These are phyloP conservation scores for bread wheat (Triticum aestivum) DNA, from an alignment of 176 grass and related monocot genomes.

Conservation along the genomic window IWGSC_CS_RefSeq_v2.1 NC_057810.1:673880075-673880574, in stretches of 20 bases:
- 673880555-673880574: background rate
- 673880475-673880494: constrained; percentile 14
- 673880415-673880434: constrained; percentile 99
- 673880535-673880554: background rate
- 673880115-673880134: background rate
- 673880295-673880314: constrained; percentile 12
- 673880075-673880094: constrained; percentile 10
- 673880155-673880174: constrained; percentile 23
- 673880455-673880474: constrained; percentile 42
- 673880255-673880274: constrained; percentile 5
- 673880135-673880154: background rate
- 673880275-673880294: constrained; percentile 30
- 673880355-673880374: constrained; percentile 28
- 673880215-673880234: constrained; percentile 10
- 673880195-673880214: constrained; percentile 4
- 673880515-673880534: background rate
- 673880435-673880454: constrained; percentile 99
- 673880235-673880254: constrained; percentile 28
- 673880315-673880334: constrained; percentile 15
- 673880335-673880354: background rate
- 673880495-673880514: background rate
- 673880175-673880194: constrained; percentile 18
- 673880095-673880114: background rate
- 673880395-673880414: constrained; percentile 97
- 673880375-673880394: constrained; percentile 68